Evolutionary conservation across 1,139 yeast genomes (phyloP), one percentile per base, ranked within the genome.

Genomic region (Zygosaccharomyces pseudobailii): DNA sequence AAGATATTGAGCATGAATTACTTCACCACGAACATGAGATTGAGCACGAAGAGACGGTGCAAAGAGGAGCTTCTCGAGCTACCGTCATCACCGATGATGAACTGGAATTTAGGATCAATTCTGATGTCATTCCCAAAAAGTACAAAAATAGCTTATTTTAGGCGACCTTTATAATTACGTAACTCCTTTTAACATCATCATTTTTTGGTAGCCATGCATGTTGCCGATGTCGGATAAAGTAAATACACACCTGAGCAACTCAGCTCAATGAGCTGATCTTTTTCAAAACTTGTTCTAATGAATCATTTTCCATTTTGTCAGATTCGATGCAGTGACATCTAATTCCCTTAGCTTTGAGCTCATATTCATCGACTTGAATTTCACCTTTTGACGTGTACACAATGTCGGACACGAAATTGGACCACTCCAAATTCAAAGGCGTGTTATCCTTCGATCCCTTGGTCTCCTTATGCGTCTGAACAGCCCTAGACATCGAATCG

Each of bases 1-100:
- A 89, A 63, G 97, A 89, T 65, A 79, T 86, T 20, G 96, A 87
- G 45, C 97, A 89, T 65, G 97, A 89, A 60, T 69, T 85, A 49
- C 72, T 89, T 54, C 96, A 87, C 65, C 96, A 89, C 64, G 87
- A 85, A 55, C 95, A 87, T 63, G 89, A 83, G 57, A 81, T 85
- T 42, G 96, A 89, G 63, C 96, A 88, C 63, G 82, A 79, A 46
- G 74, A 75, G 44, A 70, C 71, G 23, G 73, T 75, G 1, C 76
- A 72, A 46, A 66, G 73, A 45, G 69, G 77, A 46, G 68, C 61
- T 35, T 65, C 60, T 50, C 68, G 62, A 46, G 68, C 70, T 52
- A 52, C 70, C 48, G 64, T 61, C 32, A 68, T 74, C 25, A 75
- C 78, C 4, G 70, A 68, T 47, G 66, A 63, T 47, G 69, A 70